These are phyloP conservation scores for Fusarium sarcochroum DNA, from an alignment of 2,329 filamentous ascomycete species.

Conservation along the genomic window DNA sequence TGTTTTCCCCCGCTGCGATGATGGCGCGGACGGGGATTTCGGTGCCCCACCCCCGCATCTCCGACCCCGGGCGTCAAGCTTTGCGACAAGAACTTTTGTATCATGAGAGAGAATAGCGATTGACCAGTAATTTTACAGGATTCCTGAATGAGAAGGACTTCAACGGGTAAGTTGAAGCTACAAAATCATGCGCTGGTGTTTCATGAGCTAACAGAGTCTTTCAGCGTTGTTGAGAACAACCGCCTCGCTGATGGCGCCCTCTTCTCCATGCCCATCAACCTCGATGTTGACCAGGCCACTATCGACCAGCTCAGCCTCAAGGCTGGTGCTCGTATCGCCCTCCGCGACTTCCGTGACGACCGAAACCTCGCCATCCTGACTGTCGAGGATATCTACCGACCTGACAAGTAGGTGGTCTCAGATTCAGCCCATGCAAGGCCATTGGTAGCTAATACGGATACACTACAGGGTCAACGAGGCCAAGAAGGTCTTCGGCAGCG, in stretches of 20 bases:
- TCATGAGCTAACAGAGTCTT: constrained; percentile 47
- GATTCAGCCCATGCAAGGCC: neutral
- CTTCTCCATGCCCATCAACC: constrained; percentile 96
- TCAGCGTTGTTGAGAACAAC: constrained; percentile 88
- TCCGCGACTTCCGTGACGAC: constrained; percentile 97
- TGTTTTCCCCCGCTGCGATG: constrained; percentile 23
- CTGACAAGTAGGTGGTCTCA: constrained; percentile 83
- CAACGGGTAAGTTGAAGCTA: constrained; percentile 76
- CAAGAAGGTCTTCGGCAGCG: constrained; percentile 92
- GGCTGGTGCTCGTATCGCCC: constrained; percentile 84
- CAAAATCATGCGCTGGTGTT: neutral
- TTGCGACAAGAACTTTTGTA: constrained; percentile 18
- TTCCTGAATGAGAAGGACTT: constrained; percentile 99
- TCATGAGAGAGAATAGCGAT: constrained; percentile 20
- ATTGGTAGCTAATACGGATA: constrained; percentile 37
- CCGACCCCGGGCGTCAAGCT: constrained; percentile 20
- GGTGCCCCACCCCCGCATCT: constrained; percentile 47
- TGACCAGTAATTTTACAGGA: constrained; percentile 65
- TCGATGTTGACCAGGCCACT: constrained; percentile 83
- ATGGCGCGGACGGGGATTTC: constrained; percentile 31
- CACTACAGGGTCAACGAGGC: constrained; percentile 82
- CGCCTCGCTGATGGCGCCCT: constrained; percentile 90
- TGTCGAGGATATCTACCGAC: constrained; percentile 94
- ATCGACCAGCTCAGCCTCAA: constrained; percentile 84
- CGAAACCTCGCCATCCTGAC: constrained; percentile 95